Evolutionary conservation across 768 basidiomycete genomes (phyloP), one percentile per base, ranked within the genome.

Genomic region (Kondoa malvinella): DNA sequence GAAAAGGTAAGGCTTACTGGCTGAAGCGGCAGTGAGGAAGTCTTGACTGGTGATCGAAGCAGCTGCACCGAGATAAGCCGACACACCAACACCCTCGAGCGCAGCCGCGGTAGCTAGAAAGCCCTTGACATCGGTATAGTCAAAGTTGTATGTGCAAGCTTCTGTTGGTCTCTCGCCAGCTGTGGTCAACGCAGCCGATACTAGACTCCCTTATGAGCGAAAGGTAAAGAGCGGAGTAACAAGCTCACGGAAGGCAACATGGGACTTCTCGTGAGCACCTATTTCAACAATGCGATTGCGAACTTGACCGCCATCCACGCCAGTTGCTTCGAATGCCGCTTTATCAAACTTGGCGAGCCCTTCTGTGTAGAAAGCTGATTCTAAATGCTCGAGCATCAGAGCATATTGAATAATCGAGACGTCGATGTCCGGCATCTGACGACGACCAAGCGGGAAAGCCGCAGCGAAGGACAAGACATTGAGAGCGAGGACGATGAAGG

Each of bases 61-160:
- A 1, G 82, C 77, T 0, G 82, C 81, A 21, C 86, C 86, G 67
- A 82, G 79, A 73, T 85, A 86, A 3, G 84, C 84, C 4, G 82
- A 80, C 30, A 67, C 60, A 12, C 77, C 78, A 56, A 86, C 81
- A 34, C 79, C 81, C 76, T 86, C 84, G 34, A 87, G 76, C 29
- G 80, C 76, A 57, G 78, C 77, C 27, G 82, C 79, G 26, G 81
- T 75, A 12, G 80, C 69, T 30, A 81, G 72, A 76, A 86, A 86
- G 1, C 80, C 77, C 34, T 75, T 74, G 17, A 81, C 76, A 66
- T 80, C 78, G 40, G 77, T 78, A 72, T 82, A 80, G 16, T 80
- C 78, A 77, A 87, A 85, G 57, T 72, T 72, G 76, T 87, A 87
- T 17, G 78, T 75, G 66, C 68, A 69, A 17, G 26, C 17, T 26